These are phyloP conservation scores for Saturnispora zaruensis DNA, from an alignment of 805 yeast species.

Conservation along the genomic window DNA sequence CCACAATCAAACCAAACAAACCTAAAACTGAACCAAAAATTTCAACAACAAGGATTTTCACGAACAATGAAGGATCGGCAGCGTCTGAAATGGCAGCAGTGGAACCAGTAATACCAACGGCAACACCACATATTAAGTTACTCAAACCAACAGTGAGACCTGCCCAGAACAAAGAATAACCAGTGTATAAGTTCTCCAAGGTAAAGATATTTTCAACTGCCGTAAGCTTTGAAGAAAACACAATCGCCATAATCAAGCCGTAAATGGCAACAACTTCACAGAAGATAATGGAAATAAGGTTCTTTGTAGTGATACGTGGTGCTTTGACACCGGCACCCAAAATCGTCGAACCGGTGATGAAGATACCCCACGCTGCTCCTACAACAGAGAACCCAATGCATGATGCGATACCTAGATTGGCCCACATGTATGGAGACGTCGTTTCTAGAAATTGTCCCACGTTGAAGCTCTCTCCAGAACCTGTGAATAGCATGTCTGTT, in stretches of 20 bases:
- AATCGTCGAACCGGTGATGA: slow-evolving; percentile 88
- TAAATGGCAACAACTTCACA: slow-evolving; percentile 99
- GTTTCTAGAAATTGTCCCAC: slow-evolving; percentile 79
- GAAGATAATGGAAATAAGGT: slow-evolving; percentile 91
- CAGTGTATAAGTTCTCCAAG: slow-evolving; percentile 86
- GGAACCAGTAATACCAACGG: slow-evolving; percentile 95
- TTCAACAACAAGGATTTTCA: slow-evolving; percentile 92
- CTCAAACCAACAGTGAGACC: slow-evolving; percentile 92
- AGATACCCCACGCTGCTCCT: slow-evolving; percentile 99
- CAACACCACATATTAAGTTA: slow-evolving; percentile 91
- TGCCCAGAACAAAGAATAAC: slow-evolving; percentile 95
- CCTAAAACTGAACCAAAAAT: slow-evolving; percentile 96
- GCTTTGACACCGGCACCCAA: slow-evolving; percentile 98
- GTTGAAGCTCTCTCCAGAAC: slow-evolving; percentile 86
- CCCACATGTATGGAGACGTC: slow-evolving; percentile 97
- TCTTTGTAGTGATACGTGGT: slow-evolving; percentile 95
- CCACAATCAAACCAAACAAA: slow-evolving; percentile 91
- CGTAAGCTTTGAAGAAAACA: slow-evolving; percentile 80
- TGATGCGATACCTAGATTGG: slow-evolving; percentile 74
- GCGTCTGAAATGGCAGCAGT: slow-evolving; percentile 99
- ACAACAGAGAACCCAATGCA: slow-evolving; percentile 93
- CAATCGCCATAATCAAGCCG: slow-evolving; percentile 96
- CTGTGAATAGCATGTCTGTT: slow-evolving; percentile 66
- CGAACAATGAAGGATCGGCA: slow-evolving; percentile 90
- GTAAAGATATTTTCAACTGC: slow-evolving; percentile 62